Evolutionary conservation across 768 basidiomycete species (phyloP).

Genomic region (Amanita pallidorosea): DNA sequence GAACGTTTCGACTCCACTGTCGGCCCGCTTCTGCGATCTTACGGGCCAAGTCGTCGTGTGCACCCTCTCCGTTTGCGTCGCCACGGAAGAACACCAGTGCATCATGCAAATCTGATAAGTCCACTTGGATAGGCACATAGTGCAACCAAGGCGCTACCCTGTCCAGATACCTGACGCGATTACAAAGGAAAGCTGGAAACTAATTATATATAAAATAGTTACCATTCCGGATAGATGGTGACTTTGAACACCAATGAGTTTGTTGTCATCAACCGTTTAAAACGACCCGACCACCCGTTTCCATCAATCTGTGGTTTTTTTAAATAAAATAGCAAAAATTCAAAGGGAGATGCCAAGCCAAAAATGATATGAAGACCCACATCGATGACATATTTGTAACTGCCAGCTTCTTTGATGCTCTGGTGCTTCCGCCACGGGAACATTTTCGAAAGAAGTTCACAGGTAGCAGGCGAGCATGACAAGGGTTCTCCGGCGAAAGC

Average conservation of each 20-base stretch:
- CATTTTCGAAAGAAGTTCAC: constrained; percentile 28
- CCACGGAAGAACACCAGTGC: constrained; percentile 66
- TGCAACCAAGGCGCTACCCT: constrained; percentile 62
- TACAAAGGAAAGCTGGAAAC: background rate
- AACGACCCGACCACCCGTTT: constrained; percentile 63
- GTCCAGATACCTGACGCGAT: constrained; percentile 34
- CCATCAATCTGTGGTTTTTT: constrained; percentile 46
- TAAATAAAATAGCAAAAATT: too few relatives aligned
- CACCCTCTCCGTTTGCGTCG: constrained; percentile 41
- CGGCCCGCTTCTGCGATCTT: constrained; percentile 30
- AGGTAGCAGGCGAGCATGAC: constrained; percentile 30
- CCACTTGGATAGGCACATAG: constrained; percentile 59
- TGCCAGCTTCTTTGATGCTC: constrained; percentile 35
- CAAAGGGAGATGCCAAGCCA: too few relatives aligned
- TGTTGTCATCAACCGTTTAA: constrained; percentile 51
- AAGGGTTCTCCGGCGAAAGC: constrained; percentile 38
- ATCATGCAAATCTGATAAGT: constrained; percentile 61
- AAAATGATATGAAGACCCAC: constrained; percentile 26
- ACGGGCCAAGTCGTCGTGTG: constrained; percentile 48
- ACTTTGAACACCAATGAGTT: constrained; percentile 59
- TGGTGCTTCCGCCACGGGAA: constrained; percentile 43
- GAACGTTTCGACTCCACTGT: constrained; percentile 25
- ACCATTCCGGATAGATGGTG: constrained; percentile 72
- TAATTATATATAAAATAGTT: constrained; percentile 9
- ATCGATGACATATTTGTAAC: constrained; percentile 52